A percentile compares a stretch with the other conserved stretches of the same genome.
phyloP scores from a whole-genome alignment of 495 filamentous ascomycete genomes.

The Elasticomyces elasticus region DNA sequence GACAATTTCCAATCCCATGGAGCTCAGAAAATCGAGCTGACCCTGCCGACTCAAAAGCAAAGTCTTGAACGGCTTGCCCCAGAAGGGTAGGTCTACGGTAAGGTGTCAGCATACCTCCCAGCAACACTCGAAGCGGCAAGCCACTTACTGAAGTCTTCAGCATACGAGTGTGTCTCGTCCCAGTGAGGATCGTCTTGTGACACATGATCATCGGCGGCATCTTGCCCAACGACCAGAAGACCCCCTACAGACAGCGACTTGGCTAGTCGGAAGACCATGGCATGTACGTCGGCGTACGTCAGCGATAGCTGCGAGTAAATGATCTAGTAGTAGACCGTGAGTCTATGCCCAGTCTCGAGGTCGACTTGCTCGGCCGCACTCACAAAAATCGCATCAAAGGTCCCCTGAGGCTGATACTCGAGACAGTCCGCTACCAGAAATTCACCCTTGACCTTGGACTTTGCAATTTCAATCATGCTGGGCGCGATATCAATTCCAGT shows the following conservation, averaged over 20 bases:
- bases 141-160: neutral
- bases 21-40: neutral
- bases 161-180: conserved; percentile 3
- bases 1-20: conserved; percentile 2
- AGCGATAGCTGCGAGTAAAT: conserved; percentile 1
- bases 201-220: neutral
- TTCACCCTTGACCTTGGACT: conserved; percentile 23
- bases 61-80: neutral
- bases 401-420: conserved; percentile 20
- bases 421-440: conserved; percentile 31
- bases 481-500: conserved; percentile 33
- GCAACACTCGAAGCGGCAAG: neutral
- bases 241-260: neutral
- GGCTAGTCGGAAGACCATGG: conserved; percentile 1
- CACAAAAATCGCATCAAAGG: conserved; percentile 7
- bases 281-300: neutral
- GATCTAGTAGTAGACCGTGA: neutral
- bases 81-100: conserved; percentile 1
- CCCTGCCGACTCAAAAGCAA: neutral
- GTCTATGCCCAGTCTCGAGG: neutral
- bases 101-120: neutral
- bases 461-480: conserved; percentile 30
- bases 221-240: conserved; percentile 1
- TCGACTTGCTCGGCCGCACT: neutral
- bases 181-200: neutral